Percentiles rank a stretch among this genome's conserved stretches.
Evolutionary conservation across 1,284 basidiomycete genomes (phyloP).

Genomic region (Neolentinus lepideus): DNA sequence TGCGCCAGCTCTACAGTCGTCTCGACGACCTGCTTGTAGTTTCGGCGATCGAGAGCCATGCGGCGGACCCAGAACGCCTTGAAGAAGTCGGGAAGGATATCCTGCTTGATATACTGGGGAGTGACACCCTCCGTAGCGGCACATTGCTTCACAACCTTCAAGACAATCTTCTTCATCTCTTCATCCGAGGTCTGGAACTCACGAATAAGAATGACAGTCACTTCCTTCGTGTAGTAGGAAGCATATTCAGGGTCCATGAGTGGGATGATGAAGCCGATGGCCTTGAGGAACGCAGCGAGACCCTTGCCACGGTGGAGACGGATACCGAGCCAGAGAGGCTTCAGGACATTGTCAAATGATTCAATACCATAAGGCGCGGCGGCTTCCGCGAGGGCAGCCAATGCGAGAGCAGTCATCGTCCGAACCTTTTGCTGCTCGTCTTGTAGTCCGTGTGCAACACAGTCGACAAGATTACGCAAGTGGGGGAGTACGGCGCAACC

Average conservation of each 20-base stretch:
- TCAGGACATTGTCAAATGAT: slow-evolving; percentile 97
- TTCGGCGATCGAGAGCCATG: slow-evolving; percentile 95
- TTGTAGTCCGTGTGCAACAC: slow-evolving; percentile 91
- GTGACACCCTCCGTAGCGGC: slow-evolving; percentile 97
- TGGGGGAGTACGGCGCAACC: slow-evolving; percentile 98
- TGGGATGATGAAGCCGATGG: slow-evolving; percentile 99
- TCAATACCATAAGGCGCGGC: slow-evolving; percentile 99
- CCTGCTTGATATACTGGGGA: slow-evolving; percentile 89
- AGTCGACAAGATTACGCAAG: slow-evolving; percentile 93
- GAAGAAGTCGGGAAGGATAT: slow-evolving; percentile 99
- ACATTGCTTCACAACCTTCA: slow-evolving; percentile 99
- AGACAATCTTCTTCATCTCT: slow-evolving; percentile 99
- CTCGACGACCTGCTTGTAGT: slow-evolving; percentile 96
- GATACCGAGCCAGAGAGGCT: slow-evolving; percentile 97
- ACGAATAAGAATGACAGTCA: slow-evolving; percentile 95
- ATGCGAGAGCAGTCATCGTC: slow-evolving; percentile 95
- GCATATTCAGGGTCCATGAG: slow-evolving; percentile 99
- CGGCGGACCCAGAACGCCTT: slow-evolving; percentile 97
- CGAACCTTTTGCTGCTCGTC: slow-evolving; percentile 99
- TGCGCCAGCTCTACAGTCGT: slow-evolving; percentile 97
- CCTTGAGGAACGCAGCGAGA: slow-evolving; percentile 96
- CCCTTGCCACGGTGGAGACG: slow-evolving; percentile 97
- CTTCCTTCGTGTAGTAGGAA: slow-evolving; percentile 96
- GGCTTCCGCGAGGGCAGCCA: slow-evolving; percentile 97
- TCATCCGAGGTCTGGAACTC: slow-evolving; percentile 99